Evolutionary conservation across 2,329 filamentous ascomycete genomes (phyloP), one percentile per base, ranked within the genome.

Genomic region (Colletotrichum noveboracense): DNA sequence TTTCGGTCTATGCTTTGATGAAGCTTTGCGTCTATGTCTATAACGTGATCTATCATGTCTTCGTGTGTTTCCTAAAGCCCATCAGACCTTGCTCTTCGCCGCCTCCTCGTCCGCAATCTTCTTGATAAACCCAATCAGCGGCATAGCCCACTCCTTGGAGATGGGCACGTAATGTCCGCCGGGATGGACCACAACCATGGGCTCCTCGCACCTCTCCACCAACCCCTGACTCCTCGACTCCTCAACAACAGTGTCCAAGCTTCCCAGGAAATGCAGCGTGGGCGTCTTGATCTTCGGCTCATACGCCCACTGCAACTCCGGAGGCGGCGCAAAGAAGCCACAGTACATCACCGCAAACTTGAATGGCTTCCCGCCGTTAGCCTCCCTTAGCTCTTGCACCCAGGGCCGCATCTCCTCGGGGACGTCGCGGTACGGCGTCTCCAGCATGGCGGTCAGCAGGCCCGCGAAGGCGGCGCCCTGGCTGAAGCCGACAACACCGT

Each of bases 81-180:
- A 26, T 70, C 77, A 78, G 58, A 82, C 52, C 79, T 69, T 76
- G 58, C 70, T 81, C 74, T 75, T 68, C 8, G 34, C 58, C 14
- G 67, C 71, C 30, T 79, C 78, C 13, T 79, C 76, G 1, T 83
- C 79, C 24, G 80, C 79, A 66, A 86, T 81, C 67, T 86, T 83
- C 79, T 84, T 86, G 71, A 97, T 91, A 81, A 96, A 98, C 1
- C 89, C 91, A 6, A 94, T 92, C 78, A 97, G 85, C 36, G 93
- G 93, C 87, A 93, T 93, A 24, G 93, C 91, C 90, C 94, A 97
- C 79, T 96, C 94, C 86, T 94, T 95, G 79, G 93, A 92, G 75
- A 95, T 92, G 0, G 96, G 96, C 80, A 98, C 91, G 81, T 98
- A 96, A 83, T 98, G 96, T 0, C 96, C 96, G 9, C 96, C 96